Evolutionary conservation across 2,329 filamentous ascomycete genomes (phyloP).

Genomic region (Cercospora canescens): DNA sequence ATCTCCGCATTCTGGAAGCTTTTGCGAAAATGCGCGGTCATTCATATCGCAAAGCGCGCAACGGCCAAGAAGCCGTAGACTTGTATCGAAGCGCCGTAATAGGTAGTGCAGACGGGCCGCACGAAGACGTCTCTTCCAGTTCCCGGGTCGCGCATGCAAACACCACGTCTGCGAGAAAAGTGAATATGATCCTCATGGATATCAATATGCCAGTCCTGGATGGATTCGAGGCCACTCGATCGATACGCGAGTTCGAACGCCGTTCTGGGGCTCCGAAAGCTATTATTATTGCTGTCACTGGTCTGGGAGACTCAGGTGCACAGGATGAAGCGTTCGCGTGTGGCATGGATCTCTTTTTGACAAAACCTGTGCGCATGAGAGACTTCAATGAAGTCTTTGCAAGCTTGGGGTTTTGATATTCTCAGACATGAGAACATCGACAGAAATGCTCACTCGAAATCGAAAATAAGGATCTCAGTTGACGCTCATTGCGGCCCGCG

Average conservation of each 20-base stretch:
- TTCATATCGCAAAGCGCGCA: conserved; percentile 41
- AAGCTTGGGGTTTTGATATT: neutral
- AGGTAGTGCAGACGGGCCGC: neutral
- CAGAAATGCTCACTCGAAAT: neutral
- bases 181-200: conserved; percentile 49
- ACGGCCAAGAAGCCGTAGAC: conserved; percentile 50
- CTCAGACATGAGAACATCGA: neutral
- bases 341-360: conserved; percentile 34
- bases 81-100: neutral
- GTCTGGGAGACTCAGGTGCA: conserved; percentile 26
- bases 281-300: conserved; percentile 33
- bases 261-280: conserved; percentile 20
- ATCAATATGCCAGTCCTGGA: conserved; percentile 39
- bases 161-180: neutral
- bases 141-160: neutral
- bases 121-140: neutral
- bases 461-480: neutral
- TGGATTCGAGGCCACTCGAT: conserved; percentile 32
- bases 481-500: no score
- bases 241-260: conserved; percentile 31
- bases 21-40: conserved; percentile 34
- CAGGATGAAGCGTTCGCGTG: conserved; percentile 31
- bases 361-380: conserved; percentile 27
- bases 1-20: conserved; percentile 27
- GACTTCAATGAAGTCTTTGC: neutral